phyloP scores from a whole-genome alignment of 2,329 filamentous ascomycete genomes.

The Leptodontidium sp. region DNA sequence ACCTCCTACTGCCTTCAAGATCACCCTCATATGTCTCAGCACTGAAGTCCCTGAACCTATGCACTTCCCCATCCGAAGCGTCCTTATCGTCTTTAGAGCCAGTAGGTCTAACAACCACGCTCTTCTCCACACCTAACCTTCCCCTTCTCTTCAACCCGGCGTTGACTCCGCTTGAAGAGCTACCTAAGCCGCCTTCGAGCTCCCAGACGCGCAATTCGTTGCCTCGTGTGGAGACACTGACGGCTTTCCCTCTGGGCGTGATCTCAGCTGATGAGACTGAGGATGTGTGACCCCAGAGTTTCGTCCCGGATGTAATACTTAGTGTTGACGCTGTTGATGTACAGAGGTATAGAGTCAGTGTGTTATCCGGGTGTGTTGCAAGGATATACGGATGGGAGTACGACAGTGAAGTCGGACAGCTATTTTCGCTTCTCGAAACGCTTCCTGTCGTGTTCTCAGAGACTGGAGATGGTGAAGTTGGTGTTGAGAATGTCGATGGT shows the following conservation, averaged over 20 bases:
- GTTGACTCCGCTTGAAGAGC: constrained; percentile 32
- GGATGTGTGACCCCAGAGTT: constrained; percentile 77
- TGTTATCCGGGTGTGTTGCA: constrained; percentile 75
- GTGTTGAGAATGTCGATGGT: constrained; percentile 36
- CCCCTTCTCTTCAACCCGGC: constrained; percentile 36
- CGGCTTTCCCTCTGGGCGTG: constrained; percentile 73
- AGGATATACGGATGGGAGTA: constrained; percentile 74
- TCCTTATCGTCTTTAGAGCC: constrained; percentile 1
- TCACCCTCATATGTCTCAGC: constrained; percentile 23
- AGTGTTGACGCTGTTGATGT: constrained; percentile 65
- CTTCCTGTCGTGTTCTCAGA: constrained; percentile 51
- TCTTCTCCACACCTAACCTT: constrained; percentile 14
- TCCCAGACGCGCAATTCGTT: constrained; percentile 73
- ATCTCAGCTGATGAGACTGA: constrained; percentile 73
- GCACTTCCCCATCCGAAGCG: neutral
- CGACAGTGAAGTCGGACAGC: constrained; percentile 42
- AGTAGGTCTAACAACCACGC: constrained; percentile 6
- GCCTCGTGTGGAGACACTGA: constrained; percentile 70
- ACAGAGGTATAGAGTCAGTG: constrained; percentile 73
- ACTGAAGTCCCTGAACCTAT: neutral
- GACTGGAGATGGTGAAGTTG: constrained; percentile 40
- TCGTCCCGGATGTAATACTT: constrained; percentile 65
- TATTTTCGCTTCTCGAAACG: constrained; percentile 17
- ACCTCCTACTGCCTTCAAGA: constrained; percentile 50
- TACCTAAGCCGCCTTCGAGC: constrained; percentile 62